Percentiles rank a stretch among this genome's conserved stretches.
phyloP scores from a whole-genome alignment of 2,329 filamentous ascomycete genomes.

The Pseudogymnoascus sp. region DNA sequence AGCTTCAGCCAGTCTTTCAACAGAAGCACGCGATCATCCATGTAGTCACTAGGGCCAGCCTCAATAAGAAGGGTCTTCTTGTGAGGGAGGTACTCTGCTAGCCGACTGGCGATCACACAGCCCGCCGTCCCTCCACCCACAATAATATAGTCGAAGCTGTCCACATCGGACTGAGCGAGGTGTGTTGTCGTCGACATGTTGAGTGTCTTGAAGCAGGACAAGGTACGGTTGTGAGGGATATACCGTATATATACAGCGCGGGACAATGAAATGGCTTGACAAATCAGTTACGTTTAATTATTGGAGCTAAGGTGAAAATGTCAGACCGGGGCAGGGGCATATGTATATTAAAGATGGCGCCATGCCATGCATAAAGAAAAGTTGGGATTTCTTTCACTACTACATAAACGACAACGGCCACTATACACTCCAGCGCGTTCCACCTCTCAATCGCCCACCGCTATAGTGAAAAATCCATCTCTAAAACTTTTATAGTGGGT shows the following conservation, averaged over 20 bases:
- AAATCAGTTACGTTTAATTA: constrained; percentile 3
- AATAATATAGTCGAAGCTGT: constrained; percentile 39
- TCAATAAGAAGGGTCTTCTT: constrained; percentile 79
- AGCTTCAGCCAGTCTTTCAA: constrained; percentile 81
- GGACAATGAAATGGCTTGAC: neutral
- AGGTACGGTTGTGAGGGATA: neutral
- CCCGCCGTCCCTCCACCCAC: constrained; percentile 44
- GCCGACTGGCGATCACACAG: constrained; percentile 38
- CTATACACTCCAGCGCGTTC: neutral
- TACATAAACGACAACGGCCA: neutral
- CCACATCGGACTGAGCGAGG: constrained; percentile 23
- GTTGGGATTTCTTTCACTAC: neutral
- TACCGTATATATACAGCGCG: neutral
- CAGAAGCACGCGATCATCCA: constrained; percentile 77
- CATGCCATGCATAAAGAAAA: constrained; percentile 5
- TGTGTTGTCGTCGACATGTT: constrained; percentile 6
- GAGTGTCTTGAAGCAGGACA: constrained; percentile 2
- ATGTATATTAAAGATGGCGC: neutral
- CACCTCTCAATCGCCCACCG: neutral
- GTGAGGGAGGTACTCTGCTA: constrained; percentile 69
- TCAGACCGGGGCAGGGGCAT: neutral
- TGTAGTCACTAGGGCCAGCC: constrained; percentile 81
- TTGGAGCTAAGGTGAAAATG: neutral
- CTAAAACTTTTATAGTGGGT: constrained; percentile 3
- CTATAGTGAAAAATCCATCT: neutral